Evolutionary conservation across 345 rosid species (phyloP).

Genomic region (Isatis tinctoria): DNA sequence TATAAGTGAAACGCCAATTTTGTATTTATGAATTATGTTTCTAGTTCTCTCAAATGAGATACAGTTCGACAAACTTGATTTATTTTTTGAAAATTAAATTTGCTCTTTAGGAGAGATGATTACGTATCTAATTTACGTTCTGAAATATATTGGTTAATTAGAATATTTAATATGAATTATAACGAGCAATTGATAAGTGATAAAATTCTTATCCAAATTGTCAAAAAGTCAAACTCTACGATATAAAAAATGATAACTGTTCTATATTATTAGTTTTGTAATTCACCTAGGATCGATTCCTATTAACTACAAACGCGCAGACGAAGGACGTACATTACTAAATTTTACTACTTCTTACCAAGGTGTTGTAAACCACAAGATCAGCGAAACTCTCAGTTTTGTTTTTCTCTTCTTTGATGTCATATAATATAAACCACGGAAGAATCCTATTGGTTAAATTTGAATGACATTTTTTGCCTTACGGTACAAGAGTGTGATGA

Average conservation of each 20-base stretch:
- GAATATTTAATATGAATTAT: not conserved
- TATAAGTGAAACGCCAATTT: not conserved
- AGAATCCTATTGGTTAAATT: not conserved
- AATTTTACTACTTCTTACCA: constrained; percentile 9
- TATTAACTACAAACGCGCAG: not conserved
- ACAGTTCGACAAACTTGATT: not conserved
- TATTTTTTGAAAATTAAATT: no score
- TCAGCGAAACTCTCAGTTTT: not conserved
- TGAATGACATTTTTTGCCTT: not conserved
- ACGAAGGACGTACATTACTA: not conserved
- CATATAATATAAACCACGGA: not conserved
- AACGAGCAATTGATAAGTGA: not conserved
- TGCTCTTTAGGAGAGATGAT: not conserved
- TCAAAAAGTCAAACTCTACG: not conserved
- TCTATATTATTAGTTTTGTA: not conserved
- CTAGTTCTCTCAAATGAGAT: not conserved
- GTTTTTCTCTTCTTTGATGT: not conserved
- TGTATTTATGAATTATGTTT: not conserved
- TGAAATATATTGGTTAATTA: not conserved
- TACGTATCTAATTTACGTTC: not conserved
- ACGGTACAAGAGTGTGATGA: constrained; percentile 23
- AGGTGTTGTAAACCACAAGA: not conserved
- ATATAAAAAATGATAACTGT: not conserved
- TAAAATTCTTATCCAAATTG: not conserved
- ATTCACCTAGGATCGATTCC: not conserved